Evolutionary conservation across 176 grass and related monocot species (phyloP).

Genomic region (Raddia distichophylla): DNA sequence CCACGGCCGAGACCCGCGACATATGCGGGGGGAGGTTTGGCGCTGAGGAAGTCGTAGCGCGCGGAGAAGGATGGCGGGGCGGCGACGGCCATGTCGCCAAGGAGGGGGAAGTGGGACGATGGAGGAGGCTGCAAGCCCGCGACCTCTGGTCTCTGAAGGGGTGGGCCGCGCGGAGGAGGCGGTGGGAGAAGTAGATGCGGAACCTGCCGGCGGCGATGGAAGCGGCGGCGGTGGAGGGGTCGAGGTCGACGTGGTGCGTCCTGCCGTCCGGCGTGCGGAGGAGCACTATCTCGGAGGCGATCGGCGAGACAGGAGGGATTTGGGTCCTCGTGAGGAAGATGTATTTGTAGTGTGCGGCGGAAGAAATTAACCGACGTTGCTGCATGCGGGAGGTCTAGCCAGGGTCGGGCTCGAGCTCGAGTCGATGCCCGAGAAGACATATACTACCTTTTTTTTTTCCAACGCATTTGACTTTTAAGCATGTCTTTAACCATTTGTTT

Average conservation of each 20-base stretch:
- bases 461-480: too few species aligned
- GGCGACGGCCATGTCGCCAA: conserved; percentile 57
- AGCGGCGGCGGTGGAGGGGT: conserved; percentile 38
- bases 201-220: conserved; percentile 20
- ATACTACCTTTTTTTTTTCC: too few species aligned
- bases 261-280: conserved; percentile 48
- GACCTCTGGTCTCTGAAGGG: too few species aligned
- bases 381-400: too few species aligned
- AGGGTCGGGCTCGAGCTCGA: too few species aligned
- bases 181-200: conserved; percentile 52
- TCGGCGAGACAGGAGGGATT: not conserved
- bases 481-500: too few species aligned
- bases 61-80: conserved; percentile 46
- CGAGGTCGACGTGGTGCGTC: conserved; percentile 49
- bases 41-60: conserved; percentile 86
- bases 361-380: not conserved
- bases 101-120: conserved; percentile 33
- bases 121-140: too few species aligned
- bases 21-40: conserved; percentile 83
- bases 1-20: conserved; percentile 90
- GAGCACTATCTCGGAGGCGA: conserved; percentile 42
- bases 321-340: not conserved
- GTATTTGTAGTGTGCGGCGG: too few species aligned
- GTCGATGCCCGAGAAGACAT: too few species aligned
- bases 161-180: conserved; percentile 38